Base-by-base conservation (phyloP, 2,329 filamentous ascomycete genomes). In the Aspergillus ochraceoroseus region DNA sequence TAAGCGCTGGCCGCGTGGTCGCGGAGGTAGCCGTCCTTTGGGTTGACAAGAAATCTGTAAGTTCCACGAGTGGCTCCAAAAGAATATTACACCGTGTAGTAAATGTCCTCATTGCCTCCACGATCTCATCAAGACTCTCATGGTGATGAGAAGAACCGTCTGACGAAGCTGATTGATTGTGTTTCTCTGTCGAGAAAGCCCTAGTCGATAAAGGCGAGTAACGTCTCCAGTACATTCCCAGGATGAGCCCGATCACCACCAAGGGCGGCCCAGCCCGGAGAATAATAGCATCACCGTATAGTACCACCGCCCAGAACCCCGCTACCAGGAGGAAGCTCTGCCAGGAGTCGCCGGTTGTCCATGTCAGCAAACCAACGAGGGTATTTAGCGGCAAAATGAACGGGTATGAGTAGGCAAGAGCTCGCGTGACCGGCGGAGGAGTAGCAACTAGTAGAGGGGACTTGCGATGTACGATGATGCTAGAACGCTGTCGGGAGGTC, bases 101-200 rank as follows among this genome's bases (percentile, higher is more conserved):
- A 53, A 98, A 87, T 51, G 88, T 81, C 62, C 88, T 87, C 30
- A 98, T 70, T 0, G 87, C 94, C 54, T 96, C 89, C 41, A 98
- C 85, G 46, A 98, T 98, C 68, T 98, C 92, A 62, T 98, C 92
- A 37, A 98, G 68, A 35, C 88, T 95, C 71, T 95, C 95, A 57
- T 95, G 87, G 55, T 92, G 86, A 44, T 83, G 82, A 28, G 82
- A 83, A 46, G 76, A 80, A 5, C 75, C 78, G 54, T 87, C 85
- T 6, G 73, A 70, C 2, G 65, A 42, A 11, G 46, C 64, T 12
- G 70, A 70, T 44, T 71, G 76, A 40, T 76, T 71, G 39, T 75
- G 75, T 56, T 78, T 83, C 60, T 82, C 78, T 4, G 76, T 77
- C 0, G 76, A 80, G 76, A 85, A 87, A 9, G 83, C 82, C 19